Percentiles rank a stretch among this genome's conserved stretches.
Evolutionary conservation across 306 rosid genomes (phyloP).

Genomic region (Casuarina equisetifolia): DNA sequence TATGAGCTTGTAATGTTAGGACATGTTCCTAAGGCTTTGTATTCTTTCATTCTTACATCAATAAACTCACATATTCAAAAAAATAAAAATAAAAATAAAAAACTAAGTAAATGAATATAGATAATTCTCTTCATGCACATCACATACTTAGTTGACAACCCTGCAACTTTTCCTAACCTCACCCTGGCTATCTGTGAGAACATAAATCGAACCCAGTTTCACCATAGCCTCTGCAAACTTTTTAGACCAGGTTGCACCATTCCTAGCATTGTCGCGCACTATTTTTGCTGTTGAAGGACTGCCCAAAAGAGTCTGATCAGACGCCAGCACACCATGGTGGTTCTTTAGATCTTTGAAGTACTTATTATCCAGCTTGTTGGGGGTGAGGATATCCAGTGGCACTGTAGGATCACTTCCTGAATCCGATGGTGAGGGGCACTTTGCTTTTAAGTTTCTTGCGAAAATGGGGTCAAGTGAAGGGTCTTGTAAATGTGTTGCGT

Average conservation of each 20-base stretch:
- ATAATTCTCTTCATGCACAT: not conserved
- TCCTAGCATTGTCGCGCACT: slow-evolving; percentile 4
- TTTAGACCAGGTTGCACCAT: slow-evolving; percentile 4
- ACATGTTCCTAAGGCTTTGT: no score
- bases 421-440: not conserved
- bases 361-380: slow-evolving; percentile 14
- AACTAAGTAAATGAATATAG: not conserved
- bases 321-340: slow-evolving; percentile 3
- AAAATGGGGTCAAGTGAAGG: slow-evolving; percentile 16
- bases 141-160: not conserved
- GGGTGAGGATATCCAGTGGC: slow-evolving; percentile 5
- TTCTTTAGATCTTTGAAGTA: slow-evolving; percentile 7
- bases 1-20: no score
- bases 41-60: no score
- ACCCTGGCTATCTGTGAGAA: slow-evolving; percentile 13
- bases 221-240: slow-evolving; percentile 25
- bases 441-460: not conserved
- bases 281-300: not conserved
- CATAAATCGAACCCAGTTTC: slow-evolving; percentile 18
- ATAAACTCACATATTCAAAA: no score
- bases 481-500: slow-evolving; percentile 19
- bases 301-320: slow-evolving; percentile 17
- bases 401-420: not conserved
- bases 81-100: no score
- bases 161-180: slow-evolving; percentile 5